Base-by-base conservation (phyloP, 2,329 filamentous ascomycete species). In the Ophiosphaerella narmari region DNA sequence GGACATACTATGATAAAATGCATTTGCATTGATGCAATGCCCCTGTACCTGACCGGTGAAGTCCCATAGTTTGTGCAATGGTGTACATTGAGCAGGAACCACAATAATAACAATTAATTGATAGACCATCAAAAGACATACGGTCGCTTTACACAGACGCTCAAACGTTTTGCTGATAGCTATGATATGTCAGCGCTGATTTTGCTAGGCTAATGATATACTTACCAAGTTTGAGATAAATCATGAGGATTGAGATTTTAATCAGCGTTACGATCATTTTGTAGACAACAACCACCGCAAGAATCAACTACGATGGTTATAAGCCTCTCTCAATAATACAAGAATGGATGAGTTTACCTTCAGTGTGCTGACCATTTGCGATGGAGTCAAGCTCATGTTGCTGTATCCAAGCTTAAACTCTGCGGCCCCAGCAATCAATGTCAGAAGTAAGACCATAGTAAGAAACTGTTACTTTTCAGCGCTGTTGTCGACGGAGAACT, bases 221-320 rank as follows among this genome's bases (percentile, higher is more conserved):
- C 55, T 18, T 57, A 72, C 68, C 65, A 35, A 72, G 38, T 32
- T 68, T 58, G 1, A 71, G 53, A 35, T 72, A 72, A 11, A 72
- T 67, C 37, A 57, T 53, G 4, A 72, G 39, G 24, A 72, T 72
- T 8, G 68, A 71, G 4, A 63, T 53, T 45, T 71, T 71, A 46
- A 71, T 66, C 5, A 62, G 31, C 13, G 64, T 60, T 8, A 63
- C 43, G 16, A 59, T 55, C 24, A 51, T 37, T 40, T 67, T 67
- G 45, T 67, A 67, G 1, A 58, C 48, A 8, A 62, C 50, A 8
- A 67, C 53, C 9, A 55, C 41, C 8, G 59, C 55, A 21, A 62
- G 51, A 13, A 54, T 57, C 26, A 63, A 29, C 63, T 66, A 18
- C 11, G 26, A 29, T 29, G 7, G 2, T 8, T 29, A 4, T 12